phyloP scores from a whole-genome alignment of 2,329 filamentous ascomycete species.

The Fusarium caatingaense region DNA sequence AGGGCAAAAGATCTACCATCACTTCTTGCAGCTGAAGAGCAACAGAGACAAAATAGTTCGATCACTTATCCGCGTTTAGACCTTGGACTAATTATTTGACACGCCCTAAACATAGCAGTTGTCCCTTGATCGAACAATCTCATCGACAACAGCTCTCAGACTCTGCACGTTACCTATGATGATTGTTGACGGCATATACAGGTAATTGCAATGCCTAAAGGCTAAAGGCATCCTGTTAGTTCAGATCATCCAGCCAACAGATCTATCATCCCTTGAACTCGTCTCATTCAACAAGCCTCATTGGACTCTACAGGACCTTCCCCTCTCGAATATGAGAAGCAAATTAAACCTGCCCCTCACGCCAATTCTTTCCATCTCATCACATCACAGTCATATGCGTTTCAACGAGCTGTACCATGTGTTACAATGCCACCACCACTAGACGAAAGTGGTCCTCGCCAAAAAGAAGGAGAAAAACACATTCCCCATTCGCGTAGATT shows the following conservation, averaged over 20 bases:
- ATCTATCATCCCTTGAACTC: constrained; percentile 26
- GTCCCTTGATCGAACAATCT: background rate
- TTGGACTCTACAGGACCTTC: constrained; percentile 17
- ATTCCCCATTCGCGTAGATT: constrained; percentile 7
- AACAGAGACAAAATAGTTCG: background rate
- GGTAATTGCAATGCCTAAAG: background rate
- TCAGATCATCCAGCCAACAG: constrained; percentile 2
- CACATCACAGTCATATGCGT: constrained; percentile 8
- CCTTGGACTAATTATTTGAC: background rate
- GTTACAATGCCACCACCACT: constrained; percentile 10
- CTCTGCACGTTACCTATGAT: background rate
- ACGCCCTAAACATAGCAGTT: background rate
- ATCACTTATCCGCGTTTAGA: background rate
- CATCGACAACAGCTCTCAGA: constrained; percentile 8
- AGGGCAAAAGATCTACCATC: constrained; percentile 17
- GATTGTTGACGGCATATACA: constrained; percentile 1
- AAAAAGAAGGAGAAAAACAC: background rate
- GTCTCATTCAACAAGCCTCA: constrained; percentile 25
- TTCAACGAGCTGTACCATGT: constrained; percentile 14
- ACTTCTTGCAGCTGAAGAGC: constrained; percentile 14
- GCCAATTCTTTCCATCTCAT: constrained; percentile 19
- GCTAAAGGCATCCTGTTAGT: background rate
- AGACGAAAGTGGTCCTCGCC: background rate
- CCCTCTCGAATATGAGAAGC: constrained; percentile 28
- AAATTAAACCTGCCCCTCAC: constrained; percentile 39